Conservation (phyloP, 2,329 filamentous ascomycete genomes). For the Plectosphaerella plurivora region DNA sequence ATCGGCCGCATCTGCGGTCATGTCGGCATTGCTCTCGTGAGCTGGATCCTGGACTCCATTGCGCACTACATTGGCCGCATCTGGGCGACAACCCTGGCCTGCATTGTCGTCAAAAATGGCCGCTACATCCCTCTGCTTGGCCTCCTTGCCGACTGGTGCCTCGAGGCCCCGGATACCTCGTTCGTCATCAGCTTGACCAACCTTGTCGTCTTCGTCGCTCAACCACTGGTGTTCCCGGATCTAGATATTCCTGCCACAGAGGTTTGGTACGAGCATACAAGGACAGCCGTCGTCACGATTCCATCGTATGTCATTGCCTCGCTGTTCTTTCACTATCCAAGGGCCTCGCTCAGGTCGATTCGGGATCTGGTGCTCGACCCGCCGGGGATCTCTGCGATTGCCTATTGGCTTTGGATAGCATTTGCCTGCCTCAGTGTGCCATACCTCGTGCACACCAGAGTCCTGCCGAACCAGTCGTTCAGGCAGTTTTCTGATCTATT, state of each 20-base stretch:
- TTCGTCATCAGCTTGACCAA: slow-evolving; percentile 1
- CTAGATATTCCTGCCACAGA: neutral
- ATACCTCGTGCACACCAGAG: neutral
- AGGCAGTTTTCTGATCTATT: neutral
- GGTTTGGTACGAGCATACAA: neutral
- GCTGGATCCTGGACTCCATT: neutral
- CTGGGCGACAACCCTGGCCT: neutral
- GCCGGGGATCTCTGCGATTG: neutral
- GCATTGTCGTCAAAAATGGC: neutral
- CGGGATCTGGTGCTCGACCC: neutral
- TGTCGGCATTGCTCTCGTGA: neutral
- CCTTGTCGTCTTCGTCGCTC: neutral
- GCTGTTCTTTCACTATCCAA: neutral
- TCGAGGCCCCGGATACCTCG: neutral
- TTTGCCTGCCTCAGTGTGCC: neutral
- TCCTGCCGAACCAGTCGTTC: neutral
- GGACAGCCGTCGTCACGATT: neutral
- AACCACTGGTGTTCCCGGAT: neutral
- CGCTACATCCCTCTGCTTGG: neutral
- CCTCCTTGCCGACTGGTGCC: neutral
- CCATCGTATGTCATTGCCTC: neutral
- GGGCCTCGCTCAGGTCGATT: neutral
- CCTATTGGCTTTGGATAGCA: neutral
- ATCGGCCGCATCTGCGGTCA: too few relatives aligned
- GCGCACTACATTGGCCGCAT: neutral